Evolutionary conservation across 768 basidiomycete genomes (phyloP), one percentile per base, ranked within the genome.

Genomic region (Pisolithus tinctorius): DNA sequence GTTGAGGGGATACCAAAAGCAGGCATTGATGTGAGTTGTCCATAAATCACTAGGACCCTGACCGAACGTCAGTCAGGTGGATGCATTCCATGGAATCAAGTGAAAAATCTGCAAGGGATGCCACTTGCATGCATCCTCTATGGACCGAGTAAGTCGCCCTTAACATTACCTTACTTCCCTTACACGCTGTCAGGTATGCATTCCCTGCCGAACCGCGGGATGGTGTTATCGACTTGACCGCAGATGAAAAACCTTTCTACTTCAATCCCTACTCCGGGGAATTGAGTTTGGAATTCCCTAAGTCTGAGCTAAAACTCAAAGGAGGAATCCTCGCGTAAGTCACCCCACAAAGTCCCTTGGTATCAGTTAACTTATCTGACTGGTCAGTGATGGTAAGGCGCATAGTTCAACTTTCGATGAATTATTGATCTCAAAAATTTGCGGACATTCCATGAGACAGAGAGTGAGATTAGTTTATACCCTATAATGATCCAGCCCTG

Each of bases 261-360:
- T 90, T 89, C 74, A 95, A 93, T 60, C 82, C 90, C 1, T 92
- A 91, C 63, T 93, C 88, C 9, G 89, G 94, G 9, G 93, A 97
- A 63, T 71, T 97, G 48, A 90, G 84, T 55, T 69, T 97, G 26
- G 74, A 83, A 8, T 92, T 95, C 58, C 95, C 95, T 0, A 86
- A 75, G 60, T 83, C 88, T 0, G 85, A 88, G 60, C 76, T 80
- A 44, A 83, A 78, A 54, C 84, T 88, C 48, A 76, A 77, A 60
- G 93, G 94, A 25, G 95, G 95, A 3, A 94, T 98, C 55, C 71
- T 97, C 39, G 95, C 94, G 78, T 95, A 68, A 66, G 88, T 72
- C 44, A 51, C 27, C 6, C 9, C 14, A 53, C 26, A 34, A 34
- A 39, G 55, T 42, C 50, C 26, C 17, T 26, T 14, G 25, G 17